Conservation (phyloP, 225 moss, liverwort and hornwort genomes). For the Pseudisothecium myosuroides region DNA sequence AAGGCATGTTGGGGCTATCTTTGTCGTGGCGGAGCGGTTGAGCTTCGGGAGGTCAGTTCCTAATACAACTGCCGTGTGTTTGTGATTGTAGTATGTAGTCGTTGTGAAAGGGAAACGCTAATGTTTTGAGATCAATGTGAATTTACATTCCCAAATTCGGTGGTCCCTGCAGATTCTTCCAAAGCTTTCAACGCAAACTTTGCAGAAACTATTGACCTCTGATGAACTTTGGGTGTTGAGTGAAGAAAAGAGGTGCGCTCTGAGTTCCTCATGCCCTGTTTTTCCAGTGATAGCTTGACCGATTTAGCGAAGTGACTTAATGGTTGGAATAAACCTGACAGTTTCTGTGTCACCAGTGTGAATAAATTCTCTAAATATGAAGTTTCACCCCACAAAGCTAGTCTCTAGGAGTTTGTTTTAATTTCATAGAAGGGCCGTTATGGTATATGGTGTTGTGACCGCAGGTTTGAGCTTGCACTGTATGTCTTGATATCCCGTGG, state of each 20-base stretch:
- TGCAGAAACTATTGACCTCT: slow-evolving; percentile 33
- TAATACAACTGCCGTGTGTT: not conserved
- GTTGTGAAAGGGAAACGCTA: not conserved
- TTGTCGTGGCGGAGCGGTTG: slow-evolving; percentile 42
- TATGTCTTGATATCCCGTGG: slow-evolving; percentile 37
- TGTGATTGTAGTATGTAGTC: not conserved
- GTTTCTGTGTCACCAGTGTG: not conserved
- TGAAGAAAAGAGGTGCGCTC: slow-evolving; percentile 34
- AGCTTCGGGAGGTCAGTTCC: slow-evolving; percentile 33
- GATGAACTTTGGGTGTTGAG: slow-evolving; percentile 44
- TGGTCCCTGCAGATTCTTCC: slow-evolving; percentile 28
- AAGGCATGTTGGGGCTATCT: slow-evolving; percentile 53
- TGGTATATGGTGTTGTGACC: not conserved
- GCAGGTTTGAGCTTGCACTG: slow-evolving; percentile 45
- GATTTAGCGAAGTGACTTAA: not conserved
- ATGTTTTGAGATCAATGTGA: not conserved
- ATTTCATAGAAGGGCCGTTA: not conserved
- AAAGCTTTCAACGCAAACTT: slow-evolving; percentile 37
- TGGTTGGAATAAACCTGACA: not conserved
- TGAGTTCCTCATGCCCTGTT: not conserved
- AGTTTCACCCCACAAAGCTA: not conserved
- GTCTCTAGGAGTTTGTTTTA: not conserved
- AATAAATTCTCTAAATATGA: not conserved
- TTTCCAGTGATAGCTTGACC: not conserved
- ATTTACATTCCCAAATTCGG: not conserved